Evolutionary conservation across 192 early-diverging fungal genomes (phyloP), one percentile per base, ranked within the genome.

Genomic region (Geranomyces variabilis): DNA sequence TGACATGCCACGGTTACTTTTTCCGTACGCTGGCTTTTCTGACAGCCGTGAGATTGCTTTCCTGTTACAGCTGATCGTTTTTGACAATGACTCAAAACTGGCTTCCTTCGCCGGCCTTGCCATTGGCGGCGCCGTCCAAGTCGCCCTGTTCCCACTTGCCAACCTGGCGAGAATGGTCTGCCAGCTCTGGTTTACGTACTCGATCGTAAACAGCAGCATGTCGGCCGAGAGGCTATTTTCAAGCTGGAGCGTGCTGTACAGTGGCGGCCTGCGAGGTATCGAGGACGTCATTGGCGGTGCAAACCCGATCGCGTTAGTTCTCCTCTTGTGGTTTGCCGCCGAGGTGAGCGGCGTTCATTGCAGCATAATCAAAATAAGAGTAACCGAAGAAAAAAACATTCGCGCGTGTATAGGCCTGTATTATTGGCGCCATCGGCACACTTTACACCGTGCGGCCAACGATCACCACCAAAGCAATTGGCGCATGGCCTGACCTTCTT

Each of bases 121-220:
- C 10, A 65, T 65, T n/a, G 63, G 63, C 29, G 22, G n/a, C 41
- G 44, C 44, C 4, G 41, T 65, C 1, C 63, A 65, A 65, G 44
- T 36, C 2, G 63, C 63, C 9, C 43, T 65, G 3, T 45, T 65
- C 8, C 22, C 63, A 28, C 26, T 65, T 29, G 22, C 36, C 33
- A 65, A 28, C 21, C 44, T 65, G 4, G 43, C 19, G 8, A 2
- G 63, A 36, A 21, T 36, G 17, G 15, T 34, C 3, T 41, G 63
- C 41, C 63, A 65, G 44, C 31, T 65, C 30, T 65, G 63, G 63
- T 65, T 65, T 29, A 36, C 63, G 4, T 29, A 46, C 22, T 8
- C 5, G 36, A 19, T 65, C 21, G 36, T 36, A 41, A 45, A 28
- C 12, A 24, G n/a, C 5, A 36, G 63, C 22, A 46, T 65, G 41